Percentiles rank a stretch among this genome's conserved stretches.
phyloP scores from a whole-genome alignment of 208 protist species.

The Zelonia costaricensis region DNA sequence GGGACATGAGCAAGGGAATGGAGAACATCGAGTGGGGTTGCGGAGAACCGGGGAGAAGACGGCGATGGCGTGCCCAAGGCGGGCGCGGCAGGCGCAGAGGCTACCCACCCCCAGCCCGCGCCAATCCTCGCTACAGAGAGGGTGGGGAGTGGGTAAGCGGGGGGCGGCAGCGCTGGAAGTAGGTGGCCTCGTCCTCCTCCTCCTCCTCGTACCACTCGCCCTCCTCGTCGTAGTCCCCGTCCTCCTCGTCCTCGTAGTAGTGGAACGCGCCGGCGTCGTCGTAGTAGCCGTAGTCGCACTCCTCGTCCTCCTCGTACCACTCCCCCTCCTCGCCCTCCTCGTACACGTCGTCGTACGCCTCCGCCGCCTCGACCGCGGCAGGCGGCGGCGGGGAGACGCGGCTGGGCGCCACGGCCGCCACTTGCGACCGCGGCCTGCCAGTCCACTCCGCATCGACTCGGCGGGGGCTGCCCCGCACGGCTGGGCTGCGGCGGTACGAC shows the following conservation, averaged over 20 bases:
- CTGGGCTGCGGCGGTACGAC: background rate
- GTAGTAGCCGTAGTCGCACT: constrained; percentile 36
- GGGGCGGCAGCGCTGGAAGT: constrained; percentile 31
- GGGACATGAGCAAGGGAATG: too few species aligned
- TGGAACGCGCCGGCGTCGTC: constrained; percentile 33
- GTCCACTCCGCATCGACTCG: background rate
- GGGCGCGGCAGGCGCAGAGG: too few species aligned
- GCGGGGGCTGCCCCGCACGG: background rate
- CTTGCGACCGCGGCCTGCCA: background rate
- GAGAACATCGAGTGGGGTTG: too few species aligned
- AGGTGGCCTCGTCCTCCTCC: constrained; percentile 18
- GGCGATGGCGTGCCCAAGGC: too few species aligned
- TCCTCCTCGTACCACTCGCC: constrained; percentile 15
- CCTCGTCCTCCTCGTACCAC: constrained; percentile 40
- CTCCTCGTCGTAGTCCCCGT: constrained; percentile 22
- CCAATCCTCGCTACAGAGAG: constrained; percentile 28
- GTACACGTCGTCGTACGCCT: constrained; percentile 3
- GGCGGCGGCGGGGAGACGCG: background rate
- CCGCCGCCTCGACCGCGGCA: background rate
- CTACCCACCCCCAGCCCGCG: too few species aligned
- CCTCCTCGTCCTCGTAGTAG: constrained; percentile 35
- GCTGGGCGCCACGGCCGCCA: background rate
- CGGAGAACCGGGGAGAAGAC: too few species aligned
- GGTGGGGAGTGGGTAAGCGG: constrained; percentile 54
- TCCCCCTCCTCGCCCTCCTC: constrained; percentile 27